phyloP scores from a whole-genome alignment of 106 monocot genomes.

The Agapanthus africanus region DNA sequence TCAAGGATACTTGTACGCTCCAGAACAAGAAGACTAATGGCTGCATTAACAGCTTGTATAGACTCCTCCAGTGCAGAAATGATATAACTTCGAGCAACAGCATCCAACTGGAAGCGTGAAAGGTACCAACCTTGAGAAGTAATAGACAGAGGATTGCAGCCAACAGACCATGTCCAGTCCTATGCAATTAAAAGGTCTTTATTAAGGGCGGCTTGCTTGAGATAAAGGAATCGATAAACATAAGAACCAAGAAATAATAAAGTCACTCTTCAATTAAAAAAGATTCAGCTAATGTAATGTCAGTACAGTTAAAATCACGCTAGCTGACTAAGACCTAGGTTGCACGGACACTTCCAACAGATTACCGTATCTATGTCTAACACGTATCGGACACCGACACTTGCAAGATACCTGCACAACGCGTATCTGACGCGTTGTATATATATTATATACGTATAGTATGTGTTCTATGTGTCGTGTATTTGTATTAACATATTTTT shows the following conservation, averaged over 20 bases:
- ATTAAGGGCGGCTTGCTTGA: neutral
- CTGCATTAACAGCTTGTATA: constrained; percentile 68
- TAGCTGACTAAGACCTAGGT: too few species aligned
- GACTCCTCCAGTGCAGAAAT: constrained; percentile 91
- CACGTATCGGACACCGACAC: too few species aligned
- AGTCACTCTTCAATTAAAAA: neutral
- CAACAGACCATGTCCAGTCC: constrained; percentile 99
- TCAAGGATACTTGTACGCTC: constrained; percentile 95
- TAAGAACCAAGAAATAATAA: neutral
- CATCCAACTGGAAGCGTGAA: constrained; percentile 77
- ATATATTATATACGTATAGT: too few species aligned
- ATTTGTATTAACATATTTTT: too few species aligned
- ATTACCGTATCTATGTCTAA: too few species aligned
- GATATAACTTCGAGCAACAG: constrained; percentile 80
- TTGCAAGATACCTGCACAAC: too few species aligned
- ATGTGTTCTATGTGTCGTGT: too few species aligned
- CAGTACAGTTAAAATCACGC: too few species aligned
- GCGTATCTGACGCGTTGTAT: too few species aligned
- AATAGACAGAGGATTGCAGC: constrained; percentile 83
- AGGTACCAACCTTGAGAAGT: constrained; percentile 85
- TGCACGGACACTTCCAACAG: too few species aligned
- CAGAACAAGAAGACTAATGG: constrained; percentile 57
- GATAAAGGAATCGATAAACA: neutral
- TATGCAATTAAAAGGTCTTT: constrained; percentile 16
- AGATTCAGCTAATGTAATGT: too few species aligned